Percentiles rank a stretch among this genome's conserved stretches.
phyloP scores from a whole-genome alignment of 1,139 yeast genomes.

The Arxiozyma telluris region DNA sequence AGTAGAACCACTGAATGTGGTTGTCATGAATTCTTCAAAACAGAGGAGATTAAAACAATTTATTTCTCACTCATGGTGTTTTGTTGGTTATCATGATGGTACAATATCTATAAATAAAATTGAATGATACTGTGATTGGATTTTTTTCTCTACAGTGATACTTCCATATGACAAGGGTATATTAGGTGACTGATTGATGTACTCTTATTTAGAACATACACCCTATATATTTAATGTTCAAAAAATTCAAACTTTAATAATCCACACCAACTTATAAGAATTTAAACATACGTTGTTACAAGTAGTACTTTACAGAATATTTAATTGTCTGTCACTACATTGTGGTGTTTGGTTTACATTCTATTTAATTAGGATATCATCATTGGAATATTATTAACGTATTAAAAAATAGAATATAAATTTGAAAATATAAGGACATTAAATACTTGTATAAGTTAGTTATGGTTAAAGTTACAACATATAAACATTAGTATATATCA shows the following conservation, averaged over 20 bases:
- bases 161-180: background rate
- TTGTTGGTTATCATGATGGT: slow-evolving; percentile 29
- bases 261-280: background rate
- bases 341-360: background rate
- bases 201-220: background rate
- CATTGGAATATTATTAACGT: background rate
- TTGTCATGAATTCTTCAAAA: slow-evolving; percentile 6
- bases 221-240: background rate
- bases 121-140: background rate
- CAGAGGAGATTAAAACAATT: slow-evolving; percentile 14
- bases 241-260: background rate
- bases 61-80: slow-evolving; percentile 18
- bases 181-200: background rate
- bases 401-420: too few species aligned
- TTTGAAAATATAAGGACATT: too few species aligned
- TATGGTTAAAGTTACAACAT: background rate
- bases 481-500: too few species aligned
- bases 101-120: slow-evolving; percentile 16
- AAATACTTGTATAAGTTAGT: too few species aligned
- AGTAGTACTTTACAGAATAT: too few species aligned
- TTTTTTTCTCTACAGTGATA: background rate
- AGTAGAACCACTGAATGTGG: slow-evolving; percentile 1
- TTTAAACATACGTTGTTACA: background rate
- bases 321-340: too few species aligned
- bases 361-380: too few species aligned